Conservation (phyloP, 306 rosid species). For the Vigna hirtella region DNA sequence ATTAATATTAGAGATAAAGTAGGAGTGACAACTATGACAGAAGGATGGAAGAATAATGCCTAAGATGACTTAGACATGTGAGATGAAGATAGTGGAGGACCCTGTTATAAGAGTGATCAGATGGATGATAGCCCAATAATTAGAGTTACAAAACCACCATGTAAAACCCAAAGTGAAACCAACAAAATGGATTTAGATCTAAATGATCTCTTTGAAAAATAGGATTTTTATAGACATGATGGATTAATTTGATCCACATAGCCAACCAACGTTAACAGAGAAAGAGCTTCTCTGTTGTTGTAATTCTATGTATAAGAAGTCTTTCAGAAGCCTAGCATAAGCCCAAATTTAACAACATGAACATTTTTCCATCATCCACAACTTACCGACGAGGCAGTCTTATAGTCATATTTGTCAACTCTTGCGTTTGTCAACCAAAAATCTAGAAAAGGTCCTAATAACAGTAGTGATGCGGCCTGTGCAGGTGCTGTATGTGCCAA, state of each 20-base stretch:
- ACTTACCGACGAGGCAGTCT: slow-evolving; percentile 62
- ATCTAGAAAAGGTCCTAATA: slow-evolving; percentile 79
- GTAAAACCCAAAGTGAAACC: slow-evolving; percentile 4
- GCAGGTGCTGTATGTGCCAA: slow-evolving; percentile 92
- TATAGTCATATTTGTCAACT: slow-evolving; percentile 61
- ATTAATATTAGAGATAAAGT: background rate
- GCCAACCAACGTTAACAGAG: background rate
- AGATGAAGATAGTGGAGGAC: background rate
- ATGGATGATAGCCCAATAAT: background rate
- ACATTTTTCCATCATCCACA: background rate
- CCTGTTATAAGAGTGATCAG: background rate
- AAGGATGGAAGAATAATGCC: background rate
- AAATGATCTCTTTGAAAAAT: background rate
- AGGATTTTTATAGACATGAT: background rate
- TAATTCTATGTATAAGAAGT: background rate
- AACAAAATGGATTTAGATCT: slow-evolving; percentile 6
- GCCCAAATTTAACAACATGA: background rate
- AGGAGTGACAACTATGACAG: background rate
- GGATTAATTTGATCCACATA: background rate
- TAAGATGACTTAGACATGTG: background rate
- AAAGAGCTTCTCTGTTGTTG: background rate
- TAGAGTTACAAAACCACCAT: background rate
- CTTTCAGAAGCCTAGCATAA: background rate
- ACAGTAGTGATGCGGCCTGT: slow-evolving; percentile 71
- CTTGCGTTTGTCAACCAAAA: slow-evolving; percentile 75